Evolutionary conservation across 2,329 filamentous ascomycete species (phyloP), one percentile per base, ranked within the genome.

Genomic region (Neopestalotiopsis clavispora): DNA sequence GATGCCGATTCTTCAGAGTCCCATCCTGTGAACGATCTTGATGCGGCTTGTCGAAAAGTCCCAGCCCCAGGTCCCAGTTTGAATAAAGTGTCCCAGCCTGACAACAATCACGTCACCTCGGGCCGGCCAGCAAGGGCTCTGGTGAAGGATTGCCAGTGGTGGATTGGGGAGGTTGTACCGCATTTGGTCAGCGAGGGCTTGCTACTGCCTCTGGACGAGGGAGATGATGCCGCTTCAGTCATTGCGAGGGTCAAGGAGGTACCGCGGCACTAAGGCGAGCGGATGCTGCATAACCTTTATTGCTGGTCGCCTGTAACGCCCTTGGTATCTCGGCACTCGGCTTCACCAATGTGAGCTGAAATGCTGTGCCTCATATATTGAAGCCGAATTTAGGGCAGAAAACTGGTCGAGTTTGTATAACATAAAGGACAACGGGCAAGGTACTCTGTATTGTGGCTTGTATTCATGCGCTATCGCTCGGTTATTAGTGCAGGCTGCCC

Each of bases 131-230:
- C 7, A 23, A 59, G 30, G 12, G 1, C 13, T 23, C 20, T 30
- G 57, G 57, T 34, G 20, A 59, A 59, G 7, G 20, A 30, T 28
- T 59, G 57, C 57, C 57, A 59, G 57, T 59, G 57, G 57, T 59
- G 57, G 57, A 59, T 59, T 9, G 57, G 30, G 20, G 4, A 59
- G 30, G 57, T 59, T 59, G 57, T 59, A 13, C 23, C 57, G 6
- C 30, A 17, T 32, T 13, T 59, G 57, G 28, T 59, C 23, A 23
- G n/a, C 14, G 57, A 59, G 5, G 28, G 57, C 14, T 7, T 59
- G 4, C 14, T 59, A 10, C 20, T 59, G 7, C 17, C 4, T 0
- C 30, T 59, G 2, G 57, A 34, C n/a, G 57, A 23, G 30, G 9
- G 30, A 59, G 57, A 59, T 9, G 17, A 59, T 30, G 30, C 57